Base-by-base conservation (phyloP, 108 stramenopile genomes). In the Pseudonitzschia multiseries region DNA sequence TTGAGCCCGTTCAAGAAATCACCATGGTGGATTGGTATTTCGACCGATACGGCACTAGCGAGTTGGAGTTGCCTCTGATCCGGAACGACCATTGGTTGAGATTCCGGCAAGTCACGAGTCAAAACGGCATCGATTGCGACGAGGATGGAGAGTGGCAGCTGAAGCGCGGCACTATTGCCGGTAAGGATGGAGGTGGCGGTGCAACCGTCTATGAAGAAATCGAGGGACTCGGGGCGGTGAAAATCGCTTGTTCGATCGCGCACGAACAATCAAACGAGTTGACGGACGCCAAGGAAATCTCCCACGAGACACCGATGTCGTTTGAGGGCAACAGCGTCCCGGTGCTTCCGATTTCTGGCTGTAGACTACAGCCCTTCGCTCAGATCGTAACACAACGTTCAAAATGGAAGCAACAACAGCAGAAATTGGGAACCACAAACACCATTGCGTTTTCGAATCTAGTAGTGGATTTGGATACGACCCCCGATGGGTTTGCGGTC, bases 141-240 rank as follows among this genome's bases (percentile, higher is more conserved):
- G 42, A 57, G 8, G 36, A 62, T 14, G 81, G 72, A 51, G 4
- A 77, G 56, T 87, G 86, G 86, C 63, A 87, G 72, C 72, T 87
- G 24, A 87, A 87, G 68, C 44, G 43, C 12, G 83, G 83, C 22
- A 26, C 28, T 15, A 1, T 18, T 18, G 18, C 18, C 13, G 29
- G 17, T 15, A 48, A 68, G 44, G 21, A 48, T 50, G 68, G 59
- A 15, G 64, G 61, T 15, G 50, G 41, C 5, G 71, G 61, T 18
- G 53, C 81, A 28, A 83, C 83, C 40, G 79, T 84, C 12, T 87
- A 87, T 57, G 79, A 84, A 70, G 86, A 87, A 76, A 63, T 83
- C 20, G 78, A 77, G 59, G 86, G 82, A 0, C 46, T 70, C 10
- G 63, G 68, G 43, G 86, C 83, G 2, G 24, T 82, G 48, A 3